Evolutionary conservation across 2,329 filamentous ascomycete species (phyloP).

Genomic region (Xylariales sp.): DNA sequence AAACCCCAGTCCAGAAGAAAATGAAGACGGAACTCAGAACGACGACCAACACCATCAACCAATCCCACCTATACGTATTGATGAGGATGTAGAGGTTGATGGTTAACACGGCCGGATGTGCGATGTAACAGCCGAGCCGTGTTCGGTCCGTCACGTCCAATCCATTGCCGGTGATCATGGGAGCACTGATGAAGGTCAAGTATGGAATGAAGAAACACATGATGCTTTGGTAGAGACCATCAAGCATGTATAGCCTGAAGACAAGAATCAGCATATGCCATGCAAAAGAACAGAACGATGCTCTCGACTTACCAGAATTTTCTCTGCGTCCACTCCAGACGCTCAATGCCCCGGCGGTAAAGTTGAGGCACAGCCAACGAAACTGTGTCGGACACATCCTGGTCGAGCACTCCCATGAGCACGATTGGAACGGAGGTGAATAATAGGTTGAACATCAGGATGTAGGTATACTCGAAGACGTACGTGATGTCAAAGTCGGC

Average conservation of each 20-base stretch:
- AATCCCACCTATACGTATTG: constrained; percentile 98
- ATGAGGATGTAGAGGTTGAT: constrained; percentile 94
- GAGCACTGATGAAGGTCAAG: constrained; percentile 65
- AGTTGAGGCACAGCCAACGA: constrained; percentile 92
- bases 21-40: constrained; percentile 78
- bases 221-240: constrained; percentile 91
- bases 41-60: constrained; percentile 84
- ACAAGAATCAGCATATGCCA: constrained; percentile 23
- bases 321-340: constrained; percentile 88
- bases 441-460: constrained; percentile 90
- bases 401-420: constrained; percentile 93
- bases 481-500: constrained; percentile 96
- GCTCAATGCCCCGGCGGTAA: constrained; percentile 92
- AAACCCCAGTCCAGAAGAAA: constrained; percentile 95
- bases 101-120: constrained; percentile 74
- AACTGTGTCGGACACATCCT: constrained; percentile 92
- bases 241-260: constrained; percentile 81
- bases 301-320: constrained; percentile 81
- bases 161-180: constrained; percentile 67
- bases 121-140: constrained; percentile 83
- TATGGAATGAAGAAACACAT: constrained; percentile 93
- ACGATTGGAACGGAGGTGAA: constrained; percentile 95
- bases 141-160: constrained; percentile 72
- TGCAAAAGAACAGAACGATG: neutral
- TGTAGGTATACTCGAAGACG: constrained; percentile 96